phyloP scores from a whole-genome alignment of 2,329 filamentous ascomycete species.

The Grosmannia clavigera region DNA sequence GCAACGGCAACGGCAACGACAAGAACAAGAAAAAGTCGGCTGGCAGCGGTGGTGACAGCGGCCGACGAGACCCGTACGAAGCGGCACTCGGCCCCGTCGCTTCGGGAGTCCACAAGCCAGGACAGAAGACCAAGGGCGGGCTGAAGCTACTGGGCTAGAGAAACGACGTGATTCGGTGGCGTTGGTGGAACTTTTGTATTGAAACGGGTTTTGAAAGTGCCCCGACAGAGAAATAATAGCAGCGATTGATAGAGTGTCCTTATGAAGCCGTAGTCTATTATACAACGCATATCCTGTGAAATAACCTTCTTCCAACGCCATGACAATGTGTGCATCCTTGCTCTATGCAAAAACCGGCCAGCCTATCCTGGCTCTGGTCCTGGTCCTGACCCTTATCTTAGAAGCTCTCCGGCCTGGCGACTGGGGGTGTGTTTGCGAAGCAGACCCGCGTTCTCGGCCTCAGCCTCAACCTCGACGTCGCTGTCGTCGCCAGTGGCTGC shows the following conservation, averaged over 20 bases:
- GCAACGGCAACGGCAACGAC: conserved; percentile 18
- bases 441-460: conserved; percentile 34
- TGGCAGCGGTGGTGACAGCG: conserved; percentile 19
- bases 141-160: conserved; percentile 44
- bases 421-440: conserved; percentile 23
- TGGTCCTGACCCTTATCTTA: neutral
- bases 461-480: conserved; percentile 21
- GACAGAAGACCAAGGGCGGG: conserved; percentile 52
- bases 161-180: no score
- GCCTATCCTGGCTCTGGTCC: no score
- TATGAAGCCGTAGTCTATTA: neutral
- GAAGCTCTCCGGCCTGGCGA: neutral
- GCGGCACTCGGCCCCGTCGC: conserved; percentile 37
- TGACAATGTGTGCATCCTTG: neutral
- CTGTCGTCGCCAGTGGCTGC: conserved; percentile 7
- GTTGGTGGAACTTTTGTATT: neutral
- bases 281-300: neutral
- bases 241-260: neutral
- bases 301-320: neutral
- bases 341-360: no score
- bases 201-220: neutral
- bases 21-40: conserved; percentile 20
- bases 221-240: neutral
- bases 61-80: conserved; percentile 28
- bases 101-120: conserved; percentile 46